Conservation (phyloP, 2,329 filamentous ascomycete genomes). For the Parastagonospora avenae region DNA sequence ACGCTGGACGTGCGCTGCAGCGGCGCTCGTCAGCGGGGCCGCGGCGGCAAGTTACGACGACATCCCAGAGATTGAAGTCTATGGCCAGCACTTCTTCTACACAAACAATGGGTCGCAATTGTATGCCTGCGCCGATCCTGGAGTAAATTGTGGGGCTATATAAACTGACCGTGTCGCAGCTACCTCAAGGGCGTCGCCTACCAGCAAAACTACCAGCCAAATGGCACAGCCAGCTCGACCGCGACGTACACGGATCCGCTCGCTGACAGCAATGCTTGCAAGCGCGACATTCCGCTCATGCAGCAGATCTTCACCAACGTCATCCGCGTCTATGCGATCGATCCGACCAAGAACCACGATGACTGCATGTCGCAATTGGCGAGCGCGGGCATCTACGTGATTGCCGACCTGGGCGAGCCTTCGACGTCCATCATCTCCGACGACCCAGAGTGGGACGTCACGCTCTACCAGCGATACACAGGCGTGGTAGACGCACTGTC, state of each 20-base stretch:
- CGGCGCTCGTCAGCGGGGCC: conserved; percentile 19
- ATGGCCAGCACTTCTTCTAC: conserved; percentile 89
- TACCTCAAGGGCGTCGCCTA: conserved; percentile 94
- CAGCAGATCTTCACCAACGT: conserved; percentile 78
- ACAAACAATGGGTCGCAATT: conserved; percentile 79
- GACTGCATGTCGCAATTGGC: conserved; percentile 84
- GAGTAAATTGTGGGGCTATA: background rate
- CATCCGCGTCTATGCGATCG: conserved; percentile 92
- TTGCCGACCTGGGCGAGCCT: conserved; percentile 72
- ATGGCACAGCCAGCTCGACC: conserved; percentile 34
- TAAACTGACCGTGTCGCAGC: conserved; percentile 44
- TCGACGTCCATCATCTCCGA: conserved; percentile 79
- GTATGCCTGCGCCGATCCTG: conserved; percentile 16
- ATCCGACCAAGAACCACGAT: conserved; percentile 77
- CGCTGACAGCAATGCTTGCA: conserved; percentile 71
- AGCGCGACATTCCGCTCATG: conserved; percentile 84
- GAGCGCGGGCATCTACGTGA: conserved; percentile 89
- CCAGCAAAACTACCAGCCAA: conserved; percentile 62
- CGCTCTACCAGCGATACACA: conserved; percentile 81
- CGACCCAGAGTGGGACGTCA: conserved; percentile 76
- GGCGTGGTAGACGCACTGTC: conserved; percentile 78
- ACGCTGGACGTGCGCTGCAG: conserved; percentile 12
- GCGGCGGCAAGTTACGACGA: conserved; percentile 37
- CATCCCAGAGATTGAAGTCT: conserved; percentile 39
- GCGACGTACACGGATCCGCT: conserved; percentile 80